Evolutionary conservation across 2,329 filamentous ascomycete genomes (phyloP).

Genomic region (Ophiocordyceps unilateralis): DNA sequence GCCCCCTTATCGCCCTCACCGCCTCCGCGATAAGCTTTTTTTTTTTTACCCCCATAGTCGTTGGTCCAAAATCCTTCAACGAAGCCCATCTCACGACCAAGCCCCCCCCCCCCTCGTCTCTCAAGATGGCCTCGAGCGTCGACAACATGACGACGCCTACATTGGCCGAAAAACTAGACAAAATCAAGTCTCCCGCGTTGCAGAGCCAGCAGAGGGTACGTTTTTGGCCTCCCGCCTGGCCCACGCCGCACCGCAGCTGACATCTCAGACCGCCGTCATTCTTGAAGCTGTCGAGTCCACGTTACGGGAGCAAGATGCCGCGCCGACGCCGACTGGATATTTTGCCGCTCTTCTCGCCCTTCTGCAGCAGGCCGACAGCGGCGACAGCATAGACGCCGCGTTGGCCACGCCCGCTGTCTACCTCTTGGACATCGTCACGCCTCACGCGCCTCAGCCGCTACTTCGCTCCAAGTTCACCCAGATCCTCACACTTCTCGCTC

Average conservation of each 20-base stretch:
- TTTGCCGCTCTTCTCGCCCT: slow-evolving; percentile 89
- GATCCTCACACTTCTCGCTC: slow-evolving; percentile 74
- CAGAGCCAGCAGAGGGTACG: slow-evolving; percentile 85
- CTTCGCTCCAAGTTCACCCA: slow-evolving; percentile 90
- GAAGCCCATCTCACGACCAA: too few species aligned
- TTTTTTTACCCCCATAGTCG: neutral
- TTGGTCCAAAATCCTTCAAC: neutral
- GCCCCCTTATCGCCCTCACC: neutral
- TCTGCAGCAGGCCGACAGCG: slow-evolving; percentile 57
- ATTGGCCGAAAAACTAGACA: slow-evolving; percentile 82
- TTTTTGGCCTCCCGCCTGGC: slow-evolving; percentile 4
- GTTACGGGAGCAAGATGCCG: slow-evolving; percentile 70
- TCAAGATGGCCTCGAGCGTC: slow-evolving; percentile 9
- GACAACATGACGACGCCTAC: slow-evolving; percentile 30
- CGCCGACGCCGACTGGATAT: slow-evolving; percentile 75
- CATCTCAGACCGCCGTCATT: slow-evolving; percentile 57
- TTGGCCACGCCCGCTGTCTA: slow-evolving; percentile 79
- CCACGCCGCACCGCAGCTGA: slow-evolving; percentile 5
- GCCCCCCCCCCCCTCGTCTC: too few species aligned
- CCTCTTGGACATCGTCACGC: slow-evolving; percentile 81
- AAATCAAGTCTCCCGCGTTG: slow-evolving; percentile 91
- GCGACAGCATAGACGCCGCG: slow-evolving; percentile 60
- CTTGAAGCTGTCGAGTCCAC: slow-evolving; percentile 87
- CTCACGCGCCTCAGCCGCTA: slow-evolving; percentile 67
- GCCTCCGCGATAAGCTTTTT: neutral